Conservation (phyloP, 2,329 filamentous ascomycete species). For the Sphaerostilbella broomeana region DNA sequence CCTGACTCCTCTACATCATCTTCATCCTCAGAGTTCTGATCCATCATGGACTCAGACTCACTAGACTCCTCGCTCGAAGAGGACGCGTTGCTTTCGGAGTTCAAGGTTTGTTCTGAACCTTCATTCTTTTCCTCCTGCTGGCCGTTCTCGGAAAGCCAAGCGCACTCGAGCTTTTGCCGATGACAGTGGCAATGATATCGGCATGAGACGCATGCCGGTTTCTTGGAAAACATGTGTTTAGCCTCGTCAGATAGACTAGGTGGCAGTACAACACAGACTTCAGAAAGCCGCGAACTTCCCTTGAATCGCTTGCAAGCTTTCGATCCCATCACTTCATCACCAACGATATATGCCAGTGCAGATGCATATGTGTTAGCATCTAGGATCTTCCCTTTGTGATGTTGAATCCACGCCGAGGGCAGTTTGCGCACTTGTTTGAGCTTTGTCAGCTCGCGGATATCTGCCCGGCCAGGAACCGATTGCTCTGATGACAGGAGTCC, state of each 20-base stretch:
- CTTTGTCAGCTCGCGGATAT: conserved; percentile 19
- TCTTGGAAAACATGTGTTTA: conserved; percentile 17
- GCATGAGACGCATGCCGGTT: conserved; percentile 25
- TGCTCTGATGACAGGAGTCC: conserved; percentile 18
- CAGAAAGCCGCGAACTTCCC: conserved; percentile 19
- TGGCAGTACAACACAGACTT: conserved; percentile 24
- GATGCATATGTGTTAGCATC: conserved; percentile 22
- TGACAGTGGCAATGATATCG: conserved; percentile 23
- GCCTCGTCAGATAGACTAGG: conserved; percentile 14
- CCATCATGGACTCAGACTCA: no score
- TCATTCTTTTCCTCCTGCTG: no score
- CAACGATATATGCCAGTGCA: conserved; percentile 27
- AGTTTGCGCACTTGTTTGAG: conserved; percentile 21
- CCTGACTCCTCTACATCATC: no score
- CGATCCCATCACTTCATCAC: conserved; percentile 19
- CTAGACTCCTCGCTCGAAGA: no score
- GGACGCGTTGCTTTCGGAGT: no score
- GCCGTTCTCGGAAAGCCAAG: no score
- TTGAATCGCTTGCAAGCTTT: conserved; percentile 9
- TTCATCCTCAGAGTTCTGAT: no score
- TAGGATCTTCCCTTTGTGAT: conserved; percentile 18
- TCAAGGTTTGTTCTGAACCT: no score
- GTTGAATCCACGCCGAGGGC: conserved; percentile 21
- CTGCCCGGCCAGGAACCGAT: conserved; percentile 16
- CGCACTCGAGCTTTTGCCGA: conserved; percentile 22